Base-by-base conservation (phyloP, 805 yeast species). In the Candida coleopterorum region DNA sequence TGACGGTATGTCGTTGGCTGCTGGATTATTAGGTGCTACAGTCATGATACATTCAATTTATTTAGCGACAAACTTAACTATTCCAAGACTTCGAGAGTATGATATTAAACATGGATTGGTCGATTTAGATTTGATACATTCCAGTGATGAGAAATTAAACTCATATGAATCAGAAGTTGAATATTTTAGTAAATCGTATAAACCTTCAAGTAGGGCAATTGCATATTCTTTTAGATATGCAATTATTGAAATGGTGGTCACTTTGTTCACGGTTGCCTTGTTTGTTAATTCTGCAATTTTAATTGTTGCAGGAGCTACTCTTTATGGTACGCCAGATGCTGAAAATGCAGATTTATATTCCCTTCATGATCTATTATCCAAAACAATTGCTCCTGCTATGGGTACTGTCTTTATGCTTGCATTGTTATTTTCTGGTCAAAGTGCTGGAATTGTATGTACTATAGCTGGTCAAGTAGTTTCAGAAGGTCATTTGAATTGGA, bases 401-500 rank as follows among this genome's bases (percentile, higher is more conserved):
- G 97, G 96, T 18, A 78, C 86, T 1, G 59, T 87, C 0, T 89
- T 89, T 61, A 87, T 87, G 73, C 56, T 86, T 36, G 96, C 96
- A 0, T 67, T 89, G 48, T 64, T 89, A 26, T 75, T 85, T 40
- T 81, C 93, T 40, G 96, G 96, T 5, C 88, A 85, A 51, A 81
- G 89, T 31, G 96, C 96, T 0, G 95, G 96, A 33, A 78, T 89
- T 29, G 89, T 88, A 2, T 88, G 96, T 56, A 89, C 97, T 0
- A 82, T 89, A 63, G 86, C 95, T 0, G 96, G 96, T 8, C 95
- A 89, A 58, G 79, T 89, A 48, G 96, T 89, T 2, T 76, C 87
- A 47, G 97, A 89, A 56, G 97, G 97, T 1, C 90, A 85, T 51
- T 64, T 89, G 26, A 74, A 79, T 36, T 88, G 96, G 96, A 77